These are phyloP conservation scores for Epicoccum sorghinum DNA, from an alignment of 2,329 filamentous ascomycete genomes.

Conservation along the genomic window DNA sequence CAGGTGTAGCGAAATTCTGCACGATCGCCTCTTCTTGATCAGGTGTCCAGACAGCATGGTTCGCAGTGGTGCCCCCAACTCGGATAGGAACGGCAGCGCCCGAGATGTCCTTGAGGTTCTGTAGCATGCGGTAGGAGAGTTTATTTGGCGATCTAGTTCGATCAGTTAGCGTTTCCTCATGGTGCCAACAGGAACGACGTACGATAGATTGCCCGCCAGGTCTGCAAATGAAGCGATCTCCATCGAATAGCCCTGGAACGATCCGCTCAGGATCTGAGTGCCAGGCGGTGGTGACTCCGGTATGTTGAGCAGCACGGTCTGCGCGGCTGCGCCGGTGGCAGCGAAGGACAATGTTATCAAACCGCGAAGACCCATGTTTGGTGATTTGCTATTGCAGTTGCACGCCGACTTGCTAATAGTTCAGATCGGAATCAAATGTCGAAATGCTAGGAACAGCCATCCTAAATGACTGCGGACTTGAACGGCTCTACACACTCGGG, in stretches of 20 bases:
- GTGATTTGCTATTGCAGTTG: background rate
- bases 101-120: conserved; percentile 24
- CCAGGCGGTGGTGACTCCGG: conserved; percentile 17
- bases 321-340: background rate
- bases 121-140: conserved; percentile 24
- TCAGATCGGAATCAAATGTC: background rate
- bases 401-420: background rate
- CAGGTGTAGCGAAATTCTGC: conserved; percentile 22
- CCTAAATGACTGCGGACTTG: background rate
- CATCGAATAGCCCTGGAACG: conserved; percentile 25
- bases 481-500: conserved; percentile 9
- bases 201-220: conserved; percentile 21
- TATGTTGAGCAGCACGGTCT: conserved; percentile 4
- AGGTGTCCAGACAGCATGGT: conserved; percentile 19
- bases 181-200: background rate
- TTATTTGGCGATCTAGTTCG: conserved; percentile 20
- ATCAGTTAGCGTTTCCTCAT: background rate
- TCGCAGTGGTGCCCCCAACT: conserved; percentile 25
- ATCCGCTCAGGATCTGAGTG: conserved; percentile 14
- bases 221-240: conserved; percentile 23
- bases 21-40: conserved; percentile 24
- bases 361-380: background rate
- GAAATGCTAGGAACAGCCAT: background rate
- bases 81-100: conserved; percentile 21
- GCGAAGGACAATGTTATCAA: background rate